These are phyloP conservation scores for Ceriops zippeliana DNA, from an alignment of 345 rosid genomes.

Conservation along the genomic window DNA sequence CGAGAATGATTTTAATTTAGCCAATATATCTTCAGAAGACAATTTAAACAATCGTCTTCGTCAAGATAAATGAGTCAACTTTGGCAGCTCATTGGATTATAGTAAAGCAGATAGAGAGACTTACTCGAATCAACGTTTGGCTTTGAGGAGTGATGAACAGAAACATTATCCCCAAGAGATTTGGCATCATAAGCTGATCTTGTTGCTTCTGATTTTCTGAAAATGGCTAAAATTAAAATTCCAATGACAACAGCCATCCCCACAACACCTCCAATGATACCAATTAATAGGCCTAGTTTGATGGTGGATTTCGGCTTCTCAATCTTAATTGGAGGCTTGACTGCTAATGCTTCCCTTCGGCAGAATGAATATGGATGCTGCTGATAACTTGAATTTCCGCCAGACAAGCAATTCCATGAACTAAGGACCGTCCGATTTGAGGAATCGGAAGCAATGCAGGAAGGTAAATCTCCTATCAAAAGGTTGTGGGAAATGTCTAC, in stretches of 20 bases:
- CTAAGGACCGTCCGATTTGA: conserved; percentile 51
- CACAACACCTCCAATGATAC: conserved; percentile 54
- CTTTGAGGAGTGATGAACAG: conserved; percentile 50
- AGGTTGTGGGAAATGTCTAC: conserved; percentile 70
- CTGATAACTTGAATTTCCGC: conserved; percentile 47
- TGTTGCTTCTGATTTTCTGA: conserved; percentile 41
- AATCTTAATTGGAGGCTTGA: conserved; percentile 42
- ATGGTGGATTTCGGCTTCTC: conserved; percentile 27
- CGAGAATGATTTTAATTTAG: conserved; percentile 11
- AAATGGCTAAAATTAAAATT: conserved; percentile 37
- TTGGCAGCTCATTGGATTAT: not conserved
- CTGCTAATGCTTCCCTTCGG: conserved; percentile 72
- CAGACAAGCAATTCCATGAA: conserved; percentile 77
- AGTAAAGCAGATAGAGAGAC: conserved; percentile 8
- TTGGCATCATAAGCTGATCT: conserved; percentile 26
- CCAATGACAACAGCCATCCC: conserved; percentile 38
- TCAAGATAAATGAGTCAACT: conserved; percentile 2
- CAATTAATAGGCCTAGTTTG: conserved; percentile 50
- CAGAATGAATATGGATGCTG: conserved; percentile 74
- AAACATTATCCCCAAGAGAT: conserved; percentile 44
- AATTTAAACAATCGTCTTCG: not conserved
- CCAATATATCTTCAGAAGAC: not conserved
- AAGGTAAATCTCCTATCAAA: conserved; percentile 63
- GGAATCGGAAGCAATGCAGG: conserved; percentile 45
- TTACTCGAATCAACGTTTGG: conserved; percentile 61